Percentiles rank a stretch among this genome's conserved stretches.
Conservation (phyloP, 1,139 yeast species). For the Protomyces pachydermus region DNA sequence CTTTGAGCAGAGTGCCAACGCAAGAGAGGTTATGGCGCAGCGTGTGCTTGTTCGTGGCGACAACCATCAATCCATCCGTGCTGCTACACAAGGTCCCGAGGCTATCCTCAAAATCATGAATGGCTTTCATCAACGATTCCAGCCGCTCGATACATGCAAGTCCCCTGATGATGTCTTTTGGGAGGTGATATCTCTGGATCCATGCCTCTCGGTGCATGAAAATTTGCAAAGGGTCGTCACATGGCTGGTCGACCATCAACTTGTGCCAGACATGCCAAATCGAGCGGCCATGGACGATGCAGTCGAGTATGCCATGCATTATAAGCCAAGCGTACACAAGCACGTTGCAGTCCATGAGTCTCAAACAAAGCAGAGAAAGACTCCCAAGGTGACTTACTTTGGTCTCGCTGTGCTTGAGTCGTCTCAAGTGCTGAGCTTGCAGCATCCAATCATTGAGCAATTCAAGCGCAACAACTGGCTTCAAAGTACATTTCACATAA, state of each 20-base stretch:
- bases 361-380: slow-evolving; percentile 37
- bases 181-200: slow-evolving; percentile 53
- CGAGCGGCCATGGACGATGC: slow-evolving; percentile 45
- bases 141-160: slow-evolving; percentile 44
- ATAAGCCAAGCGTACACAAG: slow-evolving; percentile 20
- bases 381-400: slow-evolving; percentile 39
- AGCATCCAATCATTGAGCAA: slow-evolving; percentile 34
- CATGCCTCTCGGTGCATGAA: slow-evolving; percentile 49
- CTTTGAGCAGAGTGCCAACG: slow-evolving; percentile 48
- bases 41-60: slow-evolving; percentile 73
- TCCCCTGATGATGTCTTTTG: slow-evolving; percentile 70
- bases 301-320: slow-evolving; percentile 47
- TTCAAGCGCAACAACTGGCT: slow-evolving; percentile 44
- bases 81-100: slow-evolving; percentile 45
- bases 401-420: slow-evolving; percentile 36
- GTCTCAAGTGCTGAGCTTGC: slow-evolving; percentile 28
- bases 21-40: slow-evolving; percentile 47
- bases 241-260: slow-evolving; percentile 40
- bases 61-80: slow-evolving; percentile 80
- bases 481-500: slow-evolving; percentile 67
- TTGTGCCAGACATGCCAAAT: slow-evolving; percentile 47
- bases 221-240: slow-evolving; percentile 51
- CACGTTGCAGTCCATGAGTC: slow-evolving; percentile 27
- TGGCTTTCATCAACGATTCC: slow-evolving; percentile 64
- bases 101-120: slow-evolving; percentile 59